These are phyloP conservation scores for Hypoxylon perforatum DNA, from an alignment of 495 filamentous ascomycete genomes.

Conservation along the genomic window DNA sequence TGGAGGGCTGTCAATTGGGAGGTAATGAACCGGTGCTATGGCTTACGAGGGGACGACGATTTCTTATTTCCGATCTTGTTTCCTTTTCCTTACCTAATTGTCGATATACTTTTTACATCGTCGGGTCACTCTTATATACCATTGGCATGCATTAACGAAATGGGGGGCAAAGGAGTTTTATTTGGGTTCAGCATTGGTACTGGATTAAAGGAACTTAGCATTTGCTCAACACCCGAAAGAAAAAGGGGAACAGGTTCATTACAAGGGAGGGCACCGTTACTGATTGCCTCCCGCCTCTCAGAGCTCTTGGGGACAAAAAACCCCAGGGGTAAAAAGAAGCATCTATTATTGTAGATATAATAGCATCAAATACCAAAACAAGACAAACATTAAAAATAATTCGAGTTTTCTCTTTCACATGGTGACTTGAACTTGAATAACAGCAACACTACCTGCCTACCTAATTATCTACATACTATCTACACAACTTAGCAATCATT, in stretches of 20 bases:
- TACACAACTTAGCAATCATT: too few relatives aligned
- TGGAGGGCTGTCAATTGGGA: conserved; percentile 29
- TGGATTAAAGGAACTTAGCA: conserved; percentile 38
- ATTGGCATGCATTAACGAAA: conserved; percentile 41
- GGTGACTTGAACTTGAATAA: conserved; percentile 28
- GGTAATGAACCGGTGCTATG: conserved; percentile 47
- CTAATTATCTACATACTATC: too few relatives aligned
- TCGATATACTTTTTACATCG: conserved; percentile 31
- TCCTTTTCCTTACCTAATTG: conserved; percentile 28
- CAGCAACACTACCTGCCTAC: too few relatives aligned
- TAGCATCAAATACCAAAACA: conserved; percentile 23
- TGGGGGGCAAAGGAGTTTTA: conserved; percentile 39
- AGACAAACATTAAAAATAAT: conserved; percentile 29
- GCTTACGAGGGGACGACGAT: conserved; percentile 46
- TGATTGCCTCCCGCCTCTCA: conserved; percentile 44
- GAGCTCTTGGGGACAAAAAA: conserved; percentile 37
- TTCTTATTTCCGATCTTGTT: conserved; percentile 36
- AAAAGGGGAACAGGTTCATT: conserved; percentile 35
- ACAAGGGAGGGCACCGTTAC: conserved; percentile 40
- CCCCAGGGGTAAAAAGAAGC: conserved; percentile 22
- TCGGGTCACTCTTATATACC: conserved; percentile 47
- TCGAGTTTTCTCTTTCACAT: neutral
- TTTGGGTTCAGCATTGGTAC: conserved; percentile 33
- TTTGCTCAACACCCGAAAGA: conserved; percentile 29
- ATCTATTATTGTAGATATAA: conserved; percentile 31